Conservation (phyloP, 306 rosid genomes). For the Trichosanthes cucumerina region DNA sequence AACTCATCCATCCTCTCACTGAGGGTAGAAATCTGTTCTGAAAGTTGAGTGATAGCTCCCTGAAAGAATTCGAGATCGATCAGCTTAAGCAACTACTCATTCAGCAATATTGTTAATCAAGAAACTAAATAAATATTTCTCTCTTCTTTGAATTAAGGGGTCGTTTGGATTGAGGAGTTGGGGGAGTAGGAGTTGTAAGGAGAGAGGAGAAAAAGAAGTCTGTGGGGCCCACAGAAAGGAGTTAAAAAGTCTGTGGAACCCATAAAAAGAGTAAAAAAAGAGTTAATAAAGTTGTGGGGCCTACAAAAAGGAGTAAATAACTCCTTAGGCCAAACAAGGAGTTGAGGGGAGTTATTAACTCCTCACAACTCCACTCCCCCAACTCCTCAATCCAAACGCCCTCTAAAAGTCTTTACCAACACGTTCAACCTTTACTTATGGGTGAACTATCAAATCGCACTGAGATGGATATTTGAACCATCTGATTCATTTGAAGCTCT, state of each 20-base stretch:
- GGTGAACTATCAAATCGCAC: background rate
- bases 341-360: too few species aligned
- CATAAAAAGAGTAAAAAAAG: too few species aligned
- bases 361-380: too few species aligned
- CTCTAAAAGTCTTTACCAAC: background rate
- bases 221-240: too few species aligned
- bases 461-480: background rate
- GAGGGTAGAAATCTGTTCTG: constrained; percentile 92
- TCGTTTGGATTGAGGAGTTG: too few species aligned
- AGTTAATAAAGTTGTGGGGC: too few species aligned
- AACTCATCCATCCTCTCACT: constrained; percentile 95
- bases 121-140: background rate
- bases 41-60: constrained; percentile 88
- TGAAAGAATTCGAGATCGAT: constrained; percentile 26
- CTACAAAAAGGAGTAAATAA: too few species aligned
- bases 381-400: too few species aligned
- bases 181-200: too few species aligned
- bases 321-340: too few species aligned
- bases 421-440: background rate
- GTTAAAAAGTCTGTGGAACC: too few species aligned
- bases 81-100: background rate
- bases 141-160: background rate
- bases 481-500: background rate
- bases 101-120: background rate
- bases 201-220: too few species aligned